Base-by-base conservation (phyloP, 2,329 filamentous ascomycete species). In the Fusarium proliferatum region DNA sequence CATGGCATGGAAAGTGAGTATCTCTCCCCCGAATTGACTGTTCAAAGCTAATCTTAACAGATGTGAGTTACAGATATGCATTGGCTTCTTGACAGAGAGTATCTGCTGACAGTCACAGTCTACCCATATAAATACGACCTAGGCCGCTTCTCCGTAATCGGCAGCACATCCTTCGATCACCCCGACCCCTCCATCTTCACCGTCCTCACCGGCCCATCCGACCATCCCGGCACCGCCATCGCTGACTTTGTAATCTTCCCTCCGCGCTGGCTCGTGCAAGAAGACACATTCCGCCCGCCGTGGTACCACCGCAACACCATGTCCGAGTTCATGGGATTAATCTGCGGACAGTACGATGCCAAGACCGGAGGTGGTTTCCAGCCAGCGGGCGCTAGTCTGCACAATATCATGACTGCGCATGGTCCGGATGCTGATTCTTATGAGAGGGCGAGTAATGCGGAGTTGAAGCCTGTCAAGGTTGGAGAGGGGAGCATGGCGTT, bases 41-140 rank as follows among this genome's bases (percentile, higher is more conserved):
- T 21, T 23, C 8, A 21, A 53, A 17, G 13, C 53, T 76, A 26
- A 76, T 42, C 28, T 9, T 6, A 16, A 2, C 12, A 76, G 71
- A n/a, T 76, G 74, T 76, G 42, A 45, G 74, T 71, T 5, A 21
- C 5, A 6, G 39, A 30, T 9, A 2, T 23, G 9, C 2, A 0
- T 1, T 33, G 33, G 5, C 4, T 0, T 9, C 3, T 3, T 34
- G 28, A 23, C 23, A 23, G 23, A 3, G 48, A 19, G 6, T 5
- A 23, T 19, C 1, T 34, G 3, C 71, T 76, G 23, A 76, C 30
- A 1, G 10, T 21, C 1, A 13, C 5, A 76, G 72, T 77, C 10
- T 77, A 77, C n/a, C 93, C 93, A 0, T 94, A 91, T 86, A 96
- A 95, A 81, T 96, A 95, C 82, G 93, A 95, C 78, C 86, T 96